Base-by-base conservation (phyloP, 2,329 filamentous ascomycete genomes). In the Penicillium verrucosum region DNA sequence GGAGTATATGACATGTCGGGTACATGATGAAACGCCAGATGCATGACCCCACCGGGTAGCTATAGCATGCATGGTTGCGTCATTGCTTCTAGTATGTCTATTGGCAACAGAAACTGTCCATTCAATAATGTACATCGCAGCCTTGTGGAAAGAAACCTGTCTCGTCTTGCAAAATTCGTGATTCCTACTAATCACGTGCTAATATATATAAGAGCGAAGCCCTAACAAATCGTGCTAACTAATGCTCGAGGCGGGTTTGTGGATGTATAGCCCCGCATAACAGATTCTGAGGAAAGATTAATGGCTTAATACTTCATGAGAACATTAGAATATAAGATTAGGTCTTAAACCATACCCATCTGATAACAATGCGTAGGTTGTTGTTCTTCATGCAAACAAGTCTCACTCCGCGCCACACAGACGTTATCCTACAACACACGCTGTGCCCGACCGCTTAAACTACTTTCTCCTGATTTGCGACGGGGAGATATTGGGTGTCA, bases 151-250 rank as follows among this genome's bases (percentile, higher is more conserved):
- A 21, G 6, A 9, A 45, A 23, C 1, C 25, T 36, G 9, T 5
- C 9, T 18, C 8, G 12, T 16, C 5, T 18, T 14, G 27, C 4
- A 25, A 38, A 16, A 7, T 16, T 12, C 14, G 5, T 5, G 10
- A 14, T 45, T 18, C n/a, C 4, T 1, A 4, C 8, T 16, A 11
- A 43, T 50, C 51, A 54, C 51, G 51, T 49, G 51, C 12, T 9
- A 2, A 36, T 36, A 54, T 49, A 42, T 41, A 49, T 42, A 27
- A n/a, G 8, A 18, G 21, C 23, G 5, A 36, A 54, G 37, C 51
- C 51, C 51, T 54, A 54, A 48, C 10, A 3, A 2, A 66, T 61
- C 51, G 37, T 37, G 18, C 23, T 16, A 51, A 32, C 27, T 32
- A n/a, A 5, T 4, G 7, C 27, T 11, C 7, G 6, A 29, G 10